Conservation (phyloP, 176 grass and related monocot genomes). For the Avena eriantha region DNA sequence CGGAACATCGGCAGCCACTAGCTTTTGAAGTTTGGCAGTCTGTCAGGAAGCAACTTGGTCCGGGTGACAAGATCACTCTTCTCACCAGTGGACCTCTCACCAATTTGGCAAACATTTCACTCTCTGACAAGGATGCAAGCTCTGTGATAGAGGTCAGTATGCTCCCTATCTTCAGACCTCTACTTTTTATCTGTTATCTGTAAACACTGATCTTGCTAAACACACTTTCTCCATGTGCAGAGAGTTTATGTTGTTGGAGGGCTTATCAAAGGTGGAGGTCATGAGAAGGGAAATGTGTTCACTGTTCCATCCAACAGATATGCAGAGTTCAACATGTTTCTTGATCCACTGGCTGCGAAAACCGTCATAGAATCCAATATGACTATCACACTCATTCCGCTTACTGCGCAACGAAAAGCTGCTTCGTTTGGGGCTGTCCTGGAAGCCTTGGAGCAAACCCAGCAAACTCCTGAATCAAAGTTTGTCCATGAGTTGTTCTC, state of each 20-base stretch:
- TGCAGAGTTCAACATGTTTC: conserved; percentile 88
- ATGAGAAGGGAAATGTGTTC: conserved; percentile 74
- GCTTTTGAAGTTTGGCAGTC: conserved; percentile 85
- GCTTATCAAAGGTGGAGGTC: conserved; percentile 42
- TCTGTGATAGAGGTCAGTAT: conserved; percentile 69
- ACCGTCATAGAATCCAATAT: conserved; percentile 64
- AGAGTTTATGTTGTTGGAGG: conserved; percentile 80
- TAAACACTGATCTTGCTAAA: neutral
- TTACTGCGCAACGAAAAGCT: conserved; percentile 54
- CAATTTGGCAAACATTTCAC: conserved; percentile 77
- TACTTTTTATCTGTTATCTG: neutral
- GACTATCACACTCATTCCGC: conserved; percentile 71
- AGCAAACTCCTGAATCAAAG: conserved; percentile 63
- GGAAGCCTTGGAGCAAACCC: conserved; percentile 37
- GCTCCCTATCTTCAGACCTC: neutral
- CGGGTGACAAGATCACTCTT: conserved; percentile 61
- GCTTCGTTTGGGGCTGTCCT: conserved; percentile 60
- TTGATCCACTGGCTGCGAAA: conserved; percentile 83
- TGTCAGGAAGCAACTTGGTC: conserved; percentile 52
- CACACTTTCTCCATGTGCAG: conserved; percentile 42
- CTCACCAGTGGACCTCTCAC: conserved; percentile 85
- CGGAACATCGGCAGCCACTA: conserved; percentile 58
- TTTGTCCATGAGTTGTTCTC: conserved; percentile 63
- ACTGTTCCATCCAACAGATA: conserved; percentile 64
- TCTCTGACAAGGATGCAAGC: conserved; percentile 55